Percentiles rank a stretch among this genome's conserved stretches.
phyloP scores from a whole-genome alignment of 257 asterid genomes.

The Parsonsia alboflavescens region DNA sequence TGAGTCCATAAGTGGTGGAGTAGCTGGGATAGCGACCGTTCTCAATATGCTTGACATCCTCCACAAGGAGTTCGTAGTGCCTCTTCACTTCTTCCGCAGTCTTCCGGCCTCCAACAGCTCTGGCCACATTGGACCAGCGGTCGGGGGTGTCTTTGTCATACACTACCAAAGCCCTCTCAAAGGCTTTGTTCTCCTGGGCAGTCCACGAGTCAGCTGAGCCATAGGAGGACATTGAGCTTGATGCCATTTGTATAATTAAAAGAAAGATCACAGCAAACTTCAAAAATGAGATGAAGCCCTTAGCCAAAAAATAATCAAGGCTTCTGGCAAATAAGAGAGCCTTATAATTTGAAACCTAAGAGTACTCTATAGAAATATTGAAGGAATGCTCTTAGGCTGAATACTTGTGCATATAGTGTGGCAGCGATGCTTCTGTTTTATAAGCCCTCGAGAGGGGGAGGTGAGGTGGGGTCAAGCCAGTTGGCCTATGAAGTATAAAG shows the following conservation, averaged over 20 bases:
- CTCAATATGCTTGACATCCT: constrained; percentile 57
- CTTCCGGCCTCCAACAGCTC: constrained; percentile 52
- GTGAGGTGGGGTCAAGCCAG: constrained; percentile 27
- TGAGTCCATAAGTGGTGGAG: constrained; percentile 21
- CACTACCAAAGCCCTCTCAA: constrained; percentile 69
- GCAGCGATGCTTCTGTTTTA: constrained; percentile 17
- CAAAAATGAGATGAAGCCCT: no score
- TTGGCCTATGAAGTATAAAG: constrained; percentile 26
- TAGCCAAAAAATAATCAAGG: no score
- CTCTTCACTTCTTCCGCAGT: constrained; percentile 61
- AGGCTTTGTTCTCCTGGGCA: constrained; percentile 64
- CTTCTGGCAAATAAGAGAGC: neutral
- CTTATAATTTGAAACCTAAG: neutral
- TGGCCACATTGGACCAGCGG: constrained; percentile 79
- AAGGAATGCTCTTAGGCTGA: constrained; percentile 15
- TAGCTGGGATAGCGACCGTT: constrained; percentile 57
- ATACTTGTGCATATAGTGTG: constrained; percentile 13
- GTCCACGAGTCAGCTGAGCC: constrained; percentile 46
- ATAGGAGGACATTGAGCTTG: constrained; percentile 34
- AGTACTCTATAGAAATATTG: neutral
- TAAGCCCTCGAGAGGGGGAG: constrained; percentile 17
- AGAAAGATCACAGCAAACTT: no score
- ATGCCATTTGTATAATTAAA: constrained; percentile 25
- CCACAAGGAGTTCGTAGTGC: constrained; percentile 57
- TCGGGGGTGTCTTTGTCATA: constrained; percentile 70